Conservation (phyloP, 2,329 filamentous ascomycete species). For the Paracamarosporium sp. region DNA sequence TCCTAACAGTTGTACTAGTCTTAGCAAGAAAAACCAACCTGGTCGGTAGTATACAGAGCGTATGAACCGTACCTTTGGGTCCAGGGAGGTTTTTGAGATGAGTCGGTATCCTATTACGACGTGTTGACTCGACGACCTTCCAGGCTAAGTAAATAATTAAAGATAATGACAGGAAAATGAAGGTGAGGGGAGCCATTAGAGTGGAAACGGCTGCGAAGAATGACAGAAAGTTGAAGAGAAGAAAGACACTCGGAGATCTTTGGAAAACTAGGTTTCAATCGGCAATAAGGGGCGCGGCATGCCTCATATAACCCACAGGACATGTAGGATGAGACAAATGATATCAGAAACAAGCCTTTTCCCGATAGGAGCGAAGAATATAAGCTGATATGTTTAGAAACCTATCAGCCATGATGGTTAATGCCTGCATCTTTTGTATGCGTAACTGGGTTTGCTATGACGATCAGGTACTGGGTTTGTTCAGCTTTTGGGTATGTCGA, state of each 20-base stretch:
- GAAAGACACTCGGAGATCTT: not conserved
- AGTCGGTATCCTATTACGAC: conserved; percentile 35
- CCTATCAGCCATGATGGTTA: too few species aligned
- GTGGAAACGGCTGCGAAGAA: conserved; percentile 7
- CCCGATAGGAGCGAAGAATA: not conserved
- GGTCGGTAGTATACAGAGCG: conserved; percentile 5
- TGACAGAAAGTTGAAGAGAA: conserved; percentile 10
- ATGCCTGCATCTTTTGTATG: too few species aligned
- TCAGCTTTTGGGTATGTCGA: too few species aligned
- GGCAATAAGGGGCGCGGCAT: conserved; percentile 10
- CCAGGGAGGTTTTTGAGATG: conserved; percentile 48
- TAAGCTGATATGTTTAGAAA: too few species aligned
- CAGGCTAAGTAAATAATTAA: conserved; percentile 36
- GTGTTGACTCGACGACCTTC: conserved; percentile 33
- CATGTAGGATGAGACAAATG: not conserved
- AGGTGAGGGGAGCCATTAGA: conserved; percentile 40
- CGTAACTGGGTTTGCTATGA: too few species aligned
- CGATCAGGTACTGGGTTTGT: too few species aligned
- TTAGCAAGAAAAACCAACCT: conserved; percentile 14
- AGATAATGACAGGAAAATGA: conserved; percentile 30
- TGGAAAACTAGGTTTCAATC: not conserved
- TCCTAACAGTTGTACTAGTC: conserved; percentile 33
- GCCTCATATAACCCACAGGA: not conserved
- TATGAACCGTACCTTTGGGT: conserved; percentile 45
- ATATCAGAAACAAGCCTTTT: not conserved